Base-by-base conservation (phyloP, 257 asterid genomes). In the Solanum medicagineum region DNA sequence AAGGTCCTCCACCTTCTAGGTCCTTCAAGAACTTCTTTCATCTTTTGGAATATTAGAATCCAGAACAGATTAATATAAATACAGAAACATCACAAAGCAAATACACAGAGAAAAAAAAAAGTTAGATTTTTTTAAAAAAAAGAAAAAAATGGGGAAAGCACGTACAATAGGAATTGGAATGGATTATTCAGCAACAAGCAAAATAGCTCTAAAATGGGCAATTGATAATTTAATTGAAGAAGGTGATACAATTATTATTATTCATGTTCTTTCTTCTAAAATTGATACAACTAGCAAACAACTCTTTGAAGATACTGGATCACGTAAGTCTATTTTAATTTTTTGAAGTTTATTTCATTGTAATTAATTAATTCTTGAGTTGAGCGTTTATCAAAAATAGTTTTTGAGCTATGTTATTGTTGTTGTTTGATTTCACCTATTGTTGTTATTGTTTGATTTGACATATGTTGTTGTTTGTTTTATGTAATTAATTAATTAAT, bases 131-230 rank as follows among this genome's bases (percentile, higher is more conserved):
- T 57, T 2, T 4, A 8, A 1, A 1, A 1, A 56, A 17, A 20
- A 8, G 8, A 44, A 14, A 62, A 15, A 54, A 83, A 91, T 91
- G 93, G 90, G 65, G 26, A 91, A 88, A 85, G 80, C 90, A 3
- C 93, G 98, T 14, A 55, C 75, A 44, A 85, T 94, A 44, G 98
- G 98, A 29, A 83, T 94, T 8, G 98, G 90, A 8, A 93, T 94
- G 95, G 98, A 95, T 68, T 92, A 95, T 84, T 95, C 98, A 47
- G 79, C 87, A 24, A 90, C 93, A 29, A 95, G 98, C 93, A 93
- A 93, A 87, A 77, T 87, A 63, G 98, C 96, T 51, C 86, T 94
- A 26, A 85, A 68, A 29, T 95, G 98, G 98, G 93, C 94, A 19
- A 88, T 89, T 57, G 55, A 88, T 84, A 93, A 94, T 85, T 85